Percentiles rank a stretch among this genome's conserved stretches.
Evolutionary conservation across 371 early-diverging fungal species (phyloP).

Genomic region (Mortierella sp.): DNA sequence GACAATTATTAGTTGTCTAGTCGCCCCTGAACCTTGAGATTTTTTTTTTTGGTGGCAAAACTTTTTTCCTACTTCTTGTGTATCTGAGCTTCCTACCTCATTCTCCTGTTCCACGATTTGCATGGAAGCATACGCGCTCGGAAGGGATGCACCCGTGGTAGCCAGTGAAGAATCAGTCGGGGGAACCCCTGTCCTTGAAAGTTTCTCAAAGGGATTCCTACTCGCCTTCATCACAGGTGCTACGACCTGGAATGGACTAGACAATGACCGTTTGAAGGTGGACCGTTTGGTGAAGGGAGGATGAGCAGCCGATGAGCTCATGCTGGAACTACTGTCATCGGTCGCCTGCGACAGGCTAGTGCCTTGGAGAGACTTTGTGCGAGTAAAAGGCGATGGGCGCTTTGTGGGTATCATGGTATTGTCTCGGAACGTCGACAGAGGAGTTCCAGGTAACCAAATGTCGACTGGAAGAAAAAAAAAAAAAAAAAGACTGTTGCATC

Average conservation of each 20-base stretch:
- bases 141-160: not conserved
- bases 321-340: too few relatives aligned
- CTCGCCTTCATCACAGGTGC: slow-evolving; percentile 24
- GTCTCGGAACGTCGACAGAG: too few relatives aligned
- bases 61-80: too few relatives aligned
- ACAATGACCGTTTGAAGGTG: slow-evolving; percentile 28
- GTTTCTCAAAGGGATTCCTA: slow-evolving; percentile 45
- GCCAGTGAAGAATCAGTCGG: slow-evolving; percentile 1
- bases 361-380: slow-evolving; percentile 37
- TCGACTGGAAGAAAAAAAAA: too few relatives aligned
- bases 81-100: not conserved
- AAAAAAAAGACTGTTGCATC: too few relatives aligned
- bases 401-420: slow-evolving; percentile 37
- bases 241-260: slow-evolving; percentile 48
- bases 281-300: slow-evolving; percentile 35
- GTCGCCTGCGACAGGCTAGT: slow-evolving; percentile 9
- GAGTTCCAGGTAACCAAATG: too few relatives aligned
- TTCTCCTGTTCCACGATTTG: slow-evolving; percentile 2
- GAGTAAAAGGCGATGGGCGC: slow-evolving; percentile 44
- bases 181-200: slow-evolving; percentile 2
- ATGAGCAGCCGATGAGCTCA: slow-evolving; percentile 1
- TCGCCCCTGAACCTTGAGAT: too few relatives aligned
- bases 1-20: too few relatives aligned
- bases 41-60: too few relatives aligned
- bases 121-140: slow-evolving; percentile 7